Evolutionary conservation across 2,329 filamentous ascomycete species (phyloP).

Genomic region (Rhytidhysteron rufulum): DNA sequence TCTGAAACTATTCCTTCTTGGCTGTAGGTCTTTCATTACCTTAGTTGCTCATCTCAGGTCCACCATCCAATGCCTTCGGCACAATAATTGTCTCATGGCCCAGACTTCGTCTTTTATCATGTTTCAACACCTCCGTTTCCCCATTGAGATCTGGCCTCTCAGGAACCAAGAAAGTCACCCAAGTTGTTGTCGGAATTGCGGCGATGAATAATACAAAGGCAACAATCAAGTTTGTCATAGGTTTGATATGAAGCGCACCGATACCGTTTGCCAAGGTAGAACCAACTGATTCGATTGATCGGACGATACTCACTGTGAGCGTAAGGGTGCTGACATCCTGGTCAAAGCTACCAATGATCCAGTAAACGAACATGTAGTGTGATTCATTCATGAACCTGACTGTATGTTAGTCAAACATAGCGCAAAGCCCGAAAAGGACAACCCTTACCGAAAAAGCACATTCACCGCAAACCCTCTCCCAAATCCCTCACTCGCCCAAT

Average conservation of each 20-base stretch:
- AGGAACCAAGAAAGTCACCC: constrained; percentile 18
- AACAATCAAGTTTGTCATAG: constrained; percentile 48
- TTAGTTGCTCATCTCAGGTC: too few relatives aligned
- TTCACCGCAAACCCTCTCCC: constrained; percentile 47
- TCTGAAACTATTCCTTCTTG: too few relatives aligned
- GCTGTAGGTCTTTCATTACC: too few relatives aligned
- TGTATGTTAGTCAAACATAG: constrained; percentile 5
- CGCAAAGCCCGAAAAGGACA: constrained; percentile 23
- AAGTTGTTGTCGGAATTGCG: constrained; percentile 26
- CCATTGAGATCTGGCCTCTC: constrained; percentile 10
- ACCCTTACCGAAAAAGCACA: constrained; percentile 47
- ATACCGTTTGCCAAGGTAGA: constrained; percentile 47
- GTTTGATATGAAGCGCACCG: constrained; percentile 43
- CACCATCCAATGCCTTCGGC: neutral
- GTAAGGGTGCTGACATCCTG: constrained; percentile 51
- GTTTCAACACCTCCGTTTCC: neutral
- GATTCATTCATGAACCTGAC: constrained; percentile 53
- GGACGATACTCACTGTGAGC: constrained; percentile 45
- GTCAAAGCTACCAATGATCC: constrained; percentile 50
- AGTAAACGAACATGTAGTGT: constrained; percentile 50
- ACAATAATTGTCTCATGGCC: neutral
- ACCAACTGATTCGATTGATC: constrained; percentile 49
- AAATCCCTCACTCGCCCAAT: constrained; percentile 45
- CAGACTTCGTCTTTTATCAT: neutral
- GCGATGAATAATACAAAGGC: constrained; percentile 48